Base-by-base conservation (phyloP, 192 early-diverging fungal genomes). In the Allomyces arbusculus region DNA sequence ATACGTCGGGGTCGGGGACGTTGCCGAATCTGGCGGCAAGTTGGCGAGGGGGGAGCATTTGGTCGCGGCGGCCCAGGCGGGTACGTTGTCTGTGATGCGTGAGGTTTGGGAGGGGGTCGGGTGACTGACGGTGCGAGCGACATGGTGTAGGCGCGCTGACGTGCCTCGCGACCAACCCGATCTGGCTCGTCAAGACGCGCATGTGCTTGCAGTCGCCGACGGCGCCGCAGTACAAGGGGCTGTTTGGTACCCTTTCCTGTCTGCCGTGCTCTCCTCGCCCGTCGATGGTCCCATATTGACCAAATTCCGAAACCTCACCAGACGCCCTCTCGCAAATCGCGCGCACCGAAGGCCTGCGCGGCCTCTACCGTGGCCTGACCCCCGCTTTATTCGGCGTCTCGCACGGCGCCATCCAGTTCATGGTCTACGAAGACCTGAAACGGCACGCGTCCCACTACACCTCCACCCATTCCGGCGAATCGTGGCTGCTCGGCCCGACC, bases 381-480 rank as follows among this genome's bases (percentile, higher is more conserved):
- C 92, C 94, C 0, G 91, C 89, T 1, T 72, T 99, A 4, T 77
- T 97, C 67, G 93, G 96, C 8, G 88, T 89, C 1, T 89, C 91
- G n/a, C 94, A 99, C 65, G 96, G 96, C 12, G 93, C 92, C 0
- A 69, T 99, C 24, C 96, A 99, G 74, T 99, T 99, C 73, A 92
- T 94, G 89, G 91, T 87, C 0, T 99, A 99, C 74, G 96, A 99
- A 65, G 91, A 95, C 64, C 84, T 99, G 84, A 99, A 97, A 75
- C 80, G 82, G 67, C 80, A 78, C 74, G 69, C 82, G 45, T 66
- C 75, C 40, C 75, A 71, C 22, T 67, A 63, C 23, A 24, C 16
- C 1, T 12, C 23, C 66, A 0, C 62, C 24, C 22, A 24, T 45
- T 0, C 25, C 22, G 20, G 69, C 62, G 25, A 50, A 0, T 62